A percentile compares a stretch with the other conserved stretches of the same genome.
These are phyloP conservation scores for Carpinus fangiana DNA, from an alignment of 306 rosid species.

Conservation along the genomic window DNA sequence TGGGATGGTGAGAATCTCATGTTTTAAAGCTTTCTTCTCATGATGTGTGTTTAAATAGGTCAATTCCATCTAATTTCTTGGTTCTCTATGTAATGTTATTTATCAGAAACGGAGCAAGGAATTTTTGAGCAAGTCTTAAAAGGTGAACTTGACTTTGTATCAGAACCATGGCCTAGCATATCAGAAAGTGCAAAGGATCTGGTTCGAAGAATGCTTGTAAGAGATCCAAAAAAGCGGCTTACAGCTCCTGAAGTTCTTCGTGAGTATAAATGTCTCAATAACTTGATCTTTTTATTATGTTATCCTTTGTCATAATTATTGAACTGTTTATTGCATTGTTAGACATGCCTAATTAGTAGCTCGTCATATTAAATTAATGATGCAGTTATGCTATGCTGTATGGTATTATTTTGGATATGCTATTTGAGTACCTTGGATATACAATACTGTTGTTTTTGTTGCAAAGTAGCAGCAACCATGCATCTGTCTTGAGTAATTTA, in stretches of 20 bases:
- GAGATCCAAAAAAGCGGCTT: slow-evolving; percentile 84
- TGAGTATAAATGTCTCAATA: slow-evolving; percentile 46
- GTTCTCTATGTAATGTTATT: slow-evolving; percentile 25
- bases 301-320: not conserved
- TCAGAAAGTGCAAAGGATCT: slow-evolving; percentile 89
- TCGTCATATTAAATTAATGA: slow-evolving; percentile 3
- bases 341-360: not conserved
- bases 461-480: not conserved
- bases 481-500: not conserved
- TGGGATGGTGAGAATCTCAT: slow-evolving; percentile 82
- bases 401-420: not conserved
- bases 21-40: not conserved
- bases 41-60: slow-evolving; percentile 7
- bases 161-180: slow-evolving; percentile 98
- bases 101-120: slow-evolving; percentile 88
- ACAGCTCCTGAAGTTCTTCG: slow-evolving; percentile 95
- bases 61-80: slow-evolving; percentile 16
- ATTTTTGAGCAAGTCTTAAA: slow-evolving; percentile 95
- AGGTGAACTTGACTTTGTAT: slow-evolving; percentile 84
- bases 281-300: not conserved
- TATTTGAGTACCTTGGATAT: not conserved
- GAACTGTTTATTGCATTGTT: not conserved
- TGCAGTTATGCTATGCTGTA: slow-evolving; percentile 20
- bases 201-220: slow-evolving; percentile 80
- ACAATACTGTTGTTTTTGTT: not conserved